Conservation (phyloP, 106 monocot genomes). For the Apostasia ramifera region DNA sequence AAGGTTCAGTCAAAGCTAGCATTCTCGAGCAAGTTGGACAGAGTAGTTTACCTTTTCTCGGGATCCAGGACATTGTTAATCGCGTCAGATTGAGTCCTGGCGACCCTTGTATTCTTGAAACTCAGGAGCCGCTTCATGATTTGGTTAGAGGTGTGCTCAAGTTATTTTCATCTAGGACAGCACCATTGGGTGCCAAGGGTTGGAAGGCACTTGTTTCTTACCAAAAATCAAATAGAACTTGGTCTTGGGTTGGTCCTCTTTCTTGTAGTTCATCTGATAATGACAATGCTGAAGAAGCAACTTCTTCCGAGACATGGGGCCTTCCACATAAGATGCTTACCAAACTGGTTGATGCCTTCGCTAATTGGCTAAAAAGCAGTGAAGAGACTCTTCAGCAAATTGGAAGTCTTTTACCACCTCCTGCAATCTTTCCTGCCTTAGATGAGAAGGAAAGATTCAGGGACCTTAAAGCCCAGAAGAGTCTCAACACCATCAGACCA, state of each 20-base stretch:
- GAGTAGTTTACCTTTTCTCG: slow-evolving; percentile 37
- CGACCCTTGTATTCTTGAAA: slow-evolving; percentile 93
- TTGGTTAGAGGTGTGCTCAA: slow-evolving; percentile 81
- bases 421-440: slow-evolving; percentile 27
- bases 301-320: slow-evolving; percentile 82
- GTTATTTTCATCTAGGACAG: slow-evolving; percentile 81
- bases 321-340: slow-evolving; percentile 93
- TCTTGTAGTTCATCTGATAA: slow-evolving; percentile 26
- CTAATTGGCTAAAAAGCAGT: slow-evolving; percentile 89
- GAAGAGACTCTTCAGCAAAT: slow-evolving; percentile 91
- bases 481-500: slow-evolving; percentile 65
- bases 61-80: slow-evolving; percentile 71
- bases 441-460: slow-evolving; percentile 93
- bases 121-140: slow-evolving; percentile 90
- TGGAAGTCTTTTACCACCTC: slow-evolving; percentile 86
- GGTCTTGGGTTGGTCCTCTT: slow-evolving; percentile 70
- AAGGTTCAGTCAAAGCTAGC: slow-evolving; percentile 18
- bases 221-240: slow-evolving; percentile 69
- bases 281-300: slow-evolving; percentile 65
- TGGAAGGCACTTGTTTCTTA: slow-evolving; percentile 76
- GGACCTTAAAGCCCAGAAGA: slow-evolving; percentile 88
- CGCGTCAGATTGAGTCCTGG: slow-evolving; percentile 72
- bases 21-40: slow-evolving; percentile 10
- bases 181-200: slow-evolving; percentile 88
- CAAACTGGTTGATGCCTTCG: slow-evolving; percentile 89